phyloP scores from a whole-genome alignment of 1,284 basidiomycete species.

The Neolentinus lepideus region DNA sequence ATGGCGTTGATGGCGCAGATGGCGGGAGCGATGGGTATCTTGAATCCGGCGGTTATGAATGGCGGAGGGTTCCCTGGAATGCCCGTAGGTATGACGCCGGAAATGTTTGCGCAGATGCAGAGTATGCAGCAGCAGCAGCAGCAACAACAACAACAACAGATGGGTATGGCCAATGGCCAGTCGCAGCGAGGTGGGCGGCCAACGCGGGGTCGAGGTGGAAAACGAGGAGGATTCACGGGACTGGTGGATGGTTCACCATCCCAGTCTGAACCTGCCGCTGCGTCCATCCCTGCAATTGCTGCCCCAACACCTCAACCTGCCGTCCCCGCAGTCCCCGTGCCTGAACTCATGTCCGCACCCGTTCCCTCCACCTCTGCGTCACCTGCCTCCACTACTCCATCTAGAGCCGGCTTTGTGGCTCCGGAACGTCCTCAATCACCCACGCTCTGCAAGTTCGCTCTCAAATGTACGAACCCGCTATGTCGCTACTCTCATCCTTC shows the following conservation, averaged over 20 bases:
- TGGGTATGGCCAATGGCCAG: constrained; percentile 18
- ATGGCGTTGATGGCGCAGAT: constrained; percentile 84
- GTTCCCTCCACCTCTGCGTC: constrained; percentile 23
- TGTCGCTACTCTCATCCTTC: constrained; percentile 90
- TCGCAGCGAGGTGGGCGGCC: constrained; percentile 30
- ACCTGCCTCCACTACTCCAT: constrained; percentile 18
- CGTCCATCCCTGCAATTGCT: constrained; percentile 20
- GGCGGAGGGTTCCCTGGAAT: constrained; percentile 43
- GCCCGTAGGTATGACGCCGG: constrained; percentile 46
- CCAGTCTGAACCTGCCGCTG: constrained; percentile 11
- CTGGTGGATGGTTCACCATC: constrained; percentile 17
- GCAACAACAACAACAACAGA: constrained; percentile 11
- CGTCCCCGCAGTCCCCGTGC: constrained; percentile 18
- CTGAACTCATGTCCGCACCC: constrained; percentile 25
- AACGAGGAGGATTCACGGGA: constrained; percentile 20
- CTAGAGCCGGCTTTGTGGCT: constrained; percentile 40
- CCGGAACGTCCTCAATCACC: constrained; percentile 79
- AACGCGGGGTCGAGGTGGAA: constrained; percentile 26
- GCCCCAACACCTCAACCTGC: constrained; percentile 28
- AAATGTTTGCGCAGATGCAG: constrained; percentile 37
- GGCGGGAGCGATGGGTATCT: constrained; percentile 67
- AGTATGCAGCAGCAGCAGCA: constrained; percentile 16
- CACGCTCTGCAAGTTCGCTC: constrained; percentile 84
- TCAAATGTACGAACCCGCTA: constrained; percentile 82
- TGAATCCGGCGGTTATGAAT: constrained; percentile 48